Base-by-base conservation (phyloP, 169 alveolate species). In the Babesia sp. region DNA sequence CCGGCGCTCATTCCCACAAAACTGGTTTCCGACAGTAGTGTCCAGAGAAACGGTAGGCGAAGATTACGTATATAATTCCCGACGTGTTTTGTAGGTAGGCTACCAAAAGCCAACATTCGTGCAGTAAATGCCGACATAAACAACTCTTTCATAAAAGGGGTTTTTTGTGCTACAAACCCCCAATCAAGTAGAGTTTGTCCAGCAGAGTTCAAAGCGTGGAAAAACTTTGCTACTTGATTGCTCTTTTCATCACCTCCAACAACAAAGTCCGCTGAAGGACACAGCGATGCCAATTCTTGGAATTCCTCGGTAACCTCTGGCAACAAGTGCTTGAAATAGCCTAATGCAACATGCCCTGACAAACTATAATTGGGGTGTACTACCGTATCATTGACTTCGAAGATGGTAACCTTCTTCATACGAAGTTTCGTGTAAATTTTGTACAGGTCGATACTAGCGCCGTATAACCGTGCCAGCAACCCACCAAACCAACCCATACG, bases 301-400 rank as follows among this genome's bases (percentile, higher is more conserved):
- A 57, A 33, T 5, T 31, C 53, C 36, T 4, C 0, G 24, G 24
- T 16, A 31, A 33, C n/a, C 5, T 14, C 34, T 12, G 26, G 26
- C 34, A 33, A 16, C 4, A 6, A 4, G 8, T 33, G 20, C 34
- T 1, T 37, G 33, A 57, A 33, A 34, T 34, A 57, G 3, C 14
- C 24, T 18, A n/a, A 11, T 1, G 36, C 28, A 12, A 57, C 67
- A 22, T 57, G 37, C 5, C 41, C 63, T 14, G 77, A 36, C 26
- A 75, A 42, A 31, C 85, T 75, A n/a, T 48, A 53, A 33, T 50
- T 36, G 24, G 71, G 22, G 33, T 76, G 85, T 36, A 75, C 45
- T 48, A 64, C 55, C n/a, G 31, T 39, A 24, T 75, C 85, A n/a
- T 46, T 24, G 33, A 75, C 48, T 24, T 75, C 85, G 9, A 53